These are phyloP conservation scores for Handroanthus guayacan DNA, from an alignment of 257 asterid genomes.

Conservation along the genomic window DNA sequence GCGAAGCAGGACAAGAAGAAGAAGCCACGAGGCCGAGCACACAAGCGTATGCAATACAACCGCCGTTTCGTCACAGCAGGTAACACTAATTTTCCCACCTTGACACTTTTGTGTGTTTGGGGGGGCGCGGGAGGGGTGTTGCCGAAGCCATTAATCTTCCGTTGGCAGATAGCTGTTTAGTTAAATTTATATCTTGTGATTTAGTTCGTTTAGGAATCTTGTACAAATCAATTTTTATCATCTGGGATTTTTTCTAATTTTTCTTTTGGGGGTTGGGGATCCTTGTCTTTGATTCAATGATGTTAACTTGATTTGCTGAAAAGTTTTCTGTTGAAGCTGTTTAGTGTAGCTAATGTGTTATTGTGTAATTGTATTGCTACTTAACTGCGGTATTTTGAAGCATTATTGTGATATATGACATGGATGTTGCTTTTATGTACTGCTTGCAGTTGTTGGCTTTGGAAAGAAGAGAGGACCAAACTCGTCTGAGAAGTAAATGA, in stretches of 20 bases:
- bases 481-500: conserved; percentile 74
- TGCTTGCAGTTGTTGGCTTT: conserved; percentile 83
- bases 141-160: background rate
- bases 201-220: background rate
- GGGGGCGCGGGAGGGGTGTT: too few relatives aligned
- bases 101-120: background rate
- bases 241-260: background rate
- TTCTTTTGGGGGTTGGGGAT: background rate
- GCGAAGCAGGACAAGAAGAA: conserved; percentile 91
- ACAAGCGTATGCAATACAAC: conserved; percentile 89
- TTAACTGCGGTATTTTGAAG: background rate
- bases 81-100: conserved; percentile 21
- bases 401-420: background rate
- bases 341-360: background rate
- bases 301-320: background rate
- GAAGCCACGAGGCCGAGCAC: conserved; percentile 95
- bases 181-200: background rate
- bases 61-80: conserved; percentile 97
- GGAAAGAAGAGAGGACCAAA: conserved; percentile 92
- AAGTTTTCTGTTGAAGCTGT: background rate
- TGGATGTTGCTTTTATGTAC: background rate
- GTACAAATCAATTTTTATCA: too few relatives aligned
- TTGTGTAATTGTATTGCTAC: background rate
- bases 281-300: background rate
- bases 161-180: background rate